These are phyloP conservation scores for Aquilaria agallochum DNA, from an alignment of 441 rosid genomes.

Conservation along the genomic window DNA sequence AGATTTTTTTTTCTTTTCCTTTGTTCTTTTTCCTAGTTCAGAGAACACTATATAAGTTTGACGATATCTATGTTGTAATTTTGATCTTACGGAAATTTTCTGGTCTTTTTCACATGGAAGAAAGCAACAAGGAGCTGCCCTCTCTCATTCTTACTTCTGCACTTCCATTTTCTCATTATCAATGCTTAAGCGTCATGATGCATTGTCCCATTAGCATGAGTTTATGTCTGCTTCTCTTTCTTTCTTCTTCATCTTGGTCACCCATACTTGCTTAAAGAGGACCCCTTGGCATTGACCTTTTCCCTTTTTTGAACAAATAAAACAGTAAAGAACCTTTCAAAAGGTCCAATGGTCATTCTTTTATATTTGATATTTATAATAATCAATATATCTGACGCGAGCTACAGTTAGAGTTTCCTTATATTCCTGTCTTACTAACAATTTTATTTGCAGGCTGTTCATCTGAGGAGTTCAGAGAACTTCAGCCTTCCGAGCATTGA, in stretches of 20 bases:
- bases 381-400: not conserved
- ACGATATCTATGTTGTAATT: no score
- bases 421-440: conserved; percentile 24
- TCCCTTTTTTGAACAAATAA: conserved; percentile 22
- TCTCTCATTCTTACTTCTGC: conserved; percentile 4
- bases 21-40: no score
- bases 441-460: conserved; percentile 61
- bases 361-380: not conserved
- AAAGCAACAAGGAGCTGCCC: not conserved
- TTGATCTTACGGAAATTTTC: no score
- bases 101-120: no score
- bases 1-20: no score
- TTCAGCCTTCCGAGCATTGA: conserved; percentile 45
- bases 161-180: conserved; percentile 8
- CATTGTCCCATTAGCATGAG: not conserved
- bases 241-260: conserved; percentile 18
- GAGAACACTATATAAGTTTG: no score
- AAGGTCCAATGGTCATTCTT: conserved; percentile 32
- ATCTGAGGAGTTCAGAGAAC: conserved; percentile 65
- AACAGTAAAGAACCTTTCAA: conserved; percentile 32
- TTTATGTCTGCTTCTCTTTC: conserved; percentile 7
- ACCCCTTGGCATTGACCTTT: conserved; percentile 36
- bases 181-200: conserved; percentile 4
- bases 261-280: conserved; percentile 28
- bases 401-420: conserved; percentile 7